phyloP scores from a whole-genome alignment of 2,329 filamentous ascomycete species.

The Neurospora crassa region DNA sequence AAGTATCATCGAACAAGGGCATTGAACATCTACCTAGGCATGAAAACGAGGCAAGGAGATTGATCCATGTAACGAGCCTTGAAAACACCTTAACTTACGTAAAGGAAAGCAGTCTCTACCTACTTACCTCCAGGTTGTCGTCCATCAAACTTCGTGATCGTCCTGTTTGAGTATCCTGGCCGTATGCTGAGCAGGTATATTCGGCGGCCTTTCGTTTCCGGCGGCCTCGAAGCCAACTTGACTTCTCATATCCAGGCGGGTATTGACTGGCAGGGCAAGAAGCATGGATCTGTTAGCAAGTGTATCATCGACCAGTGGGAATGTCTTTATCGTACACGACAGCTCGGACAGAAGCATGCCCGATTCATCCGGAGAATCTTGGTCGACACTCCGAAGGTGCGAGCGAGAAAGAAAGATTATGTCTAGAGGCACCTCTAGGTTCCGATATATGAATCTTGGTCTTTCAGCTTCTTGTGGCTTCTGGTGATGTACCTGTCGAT shows the following conservation, averaged over 20 bases:
- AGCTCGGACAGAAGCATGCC: neutral
- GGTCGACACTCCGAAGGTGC: neutral
- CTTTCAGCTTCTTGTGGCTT: slow-evolving; percentile 25
- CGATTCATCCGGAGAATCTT: neutral
- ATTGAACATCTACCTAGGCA: too few species aligned
- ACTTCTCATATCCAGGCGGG: neutral
- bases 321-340: neutral
- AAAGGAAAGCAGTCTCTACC: too few species aligned
- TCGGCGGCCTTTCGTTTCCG: neutral
- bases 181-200: too few species aligned
- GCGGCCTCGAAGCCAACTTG: neutral
- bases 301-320: neutral
- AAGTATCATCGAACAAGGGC: too few species aligned
- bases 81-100: too few species aligned
- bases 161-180: too few species aligned
- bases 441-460: slow-evolving; percentile 22
- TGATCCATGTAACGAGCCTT: too few species aligned
- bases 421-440: neutral
- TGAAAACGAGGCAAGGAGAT: too few species aligned
- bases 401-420: neutral
- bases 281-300: neutral
- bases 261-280: neutral
- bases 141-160: too few species aligned
- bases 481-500: slow-evolving; percentile 52
- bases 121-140: too few species aligned